Conservation (phyloP, 2,329 filamentous ascomycete genomes). For the Penicillium sumatraense region DNA sequence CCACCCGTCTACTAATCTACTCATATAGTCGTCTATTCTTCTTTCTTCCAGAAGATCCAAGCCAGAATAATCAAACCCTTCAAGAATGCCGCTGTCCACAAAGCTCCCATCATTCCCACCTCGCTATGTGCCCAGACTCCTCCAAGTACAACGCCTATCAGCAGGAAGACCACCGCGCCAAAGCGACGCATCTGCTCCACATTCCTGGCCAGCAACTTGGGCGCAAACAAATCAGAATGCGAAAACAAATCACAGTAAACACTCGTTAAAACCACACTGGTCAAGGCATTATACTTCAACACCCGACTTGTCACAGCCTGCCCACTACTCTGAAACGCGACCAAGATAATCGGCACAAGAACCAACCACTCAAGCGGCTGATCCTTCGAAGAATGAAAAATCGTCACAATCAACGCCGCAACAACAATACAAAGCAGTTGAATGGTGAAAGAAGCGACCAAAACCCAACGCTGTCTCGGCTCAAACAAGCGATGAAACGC, state of each 20-base stretch:
- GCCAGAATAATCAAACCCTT: slow-evolving; percentile 61
- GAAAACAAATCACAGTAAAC: slow-evolving; percentile 82
- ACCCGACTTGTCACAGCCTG: slow-evolving; percentile 77
- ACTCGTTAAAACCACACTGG: slow-evolving; percentile 79
- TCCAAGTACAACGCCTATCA: slow-evolving; percentile 59
- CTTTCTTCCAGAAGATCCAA: slow-evolving; percentile 66
- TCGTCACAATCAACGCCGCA: slow-evolving; percentile 61
- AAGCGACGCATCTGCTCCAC: slow-evolving; percentile 59
- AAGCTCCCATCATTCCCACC: slow-evolving; percentile 57
- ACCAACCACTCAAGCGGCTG: slow-evolving; percentile 59
- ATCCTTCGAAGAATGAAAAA: slow-evolving; percentile 51
- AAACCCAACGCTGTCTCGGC: slow-evolving; percentile 50
- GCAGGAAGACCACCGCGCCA: slow-evolving; percentile 56
- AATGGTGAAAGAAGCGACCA: slow-evolving; percentile 55
- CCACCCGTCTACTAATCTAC: background rate
- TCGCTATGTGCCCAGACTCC: slow-evolving; percentile 59
- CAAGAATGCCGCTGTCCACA: slow-evolving; percentile 64
- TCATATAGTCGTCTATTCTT: slow-evolving; percentile 37
- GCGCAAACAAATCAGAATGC: slow-evolving; percentile 58
- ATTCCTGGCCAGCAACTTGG: slow-evolving; percentile 45
- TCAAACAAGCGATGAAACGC: slow-evolving; percentile 65
- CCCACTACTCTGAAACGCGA: slow-evolving; percentile 78
- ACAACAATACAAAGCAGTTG: slow-evolving; percentile 57
- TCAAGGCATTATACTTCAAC: slow-evolving; percentile 70
- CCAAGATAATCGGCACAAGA: slow-evolving; percentile 68